phyloP scores from a whole-genome alignment of 148 eudicot species.

The Chenopodium quinoa region DNA sequence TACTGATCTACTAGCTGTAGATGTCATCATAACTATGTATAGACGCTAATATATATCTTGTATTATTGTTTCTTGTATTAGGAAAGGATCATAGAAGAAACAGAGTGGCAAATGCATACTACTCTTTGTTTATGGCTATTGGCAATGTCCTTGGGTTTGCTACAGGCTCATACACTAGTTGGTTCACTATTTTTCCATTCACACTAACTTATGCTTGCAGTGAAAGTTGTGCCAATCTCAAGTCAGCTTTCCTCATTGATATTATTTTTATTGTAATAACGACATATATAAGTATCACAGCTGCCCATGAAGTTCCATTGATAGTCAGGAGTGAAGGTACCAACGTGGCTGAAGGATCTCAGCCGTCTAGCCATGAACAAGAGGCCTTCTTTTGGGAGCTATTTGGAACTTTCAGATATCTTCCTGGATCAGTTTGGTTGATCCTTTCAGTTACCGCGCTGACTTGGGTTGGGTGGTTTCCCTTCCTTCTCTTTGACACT shows the following conservation, averaged over 20 bases:
- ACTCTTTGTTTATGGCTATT: slow-evolving; percentile 91
- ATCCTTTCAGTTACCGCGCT: slow-evolving; percentile 77
- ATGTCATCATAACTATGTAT: not conserved
- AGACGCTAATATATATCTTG: not conserved
- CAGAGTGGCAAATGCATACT: slow-evolving; percentile 98
- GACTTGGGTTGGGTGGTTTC: slow-evolving; percentile 99
- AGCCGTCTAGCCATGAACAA: slow-evolving; percentile 43
- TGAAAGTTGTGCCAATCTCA: slow-evolving; percentile 86
- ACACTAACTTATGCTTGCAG: slow-evolving; percentile 69
- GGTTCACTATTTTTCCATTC: slow-evolving; percentile 77
- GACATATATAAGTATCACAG: slow-evolving; percentile 65
- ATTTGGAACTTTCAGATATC: slow-evolving; percentile 76
- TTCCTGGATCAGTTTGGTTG: slow-evolving; percentile 79
- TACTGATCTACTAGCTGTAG: not conserved
- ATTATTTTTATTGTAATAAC: slow-evolving; percentile 56
- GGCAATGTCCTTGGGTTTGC: slow-evolving; percentile 96
- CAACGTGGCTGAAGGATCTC: slow-evolving; percentile 30
- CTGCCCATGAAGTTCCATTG: slow-evolving; percentile 71
- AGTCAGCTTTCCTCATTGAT: slow-evolving; percentile 64
- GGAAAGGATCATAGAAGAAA: slow-evolving; percentile 90
- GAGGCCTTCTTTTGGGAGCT: slow-evolving; percentile 97
- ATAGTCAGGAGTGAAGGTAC: slow-evolving; percentile 27
- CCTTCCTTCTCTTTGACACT: slow-evolving; percentile 91
- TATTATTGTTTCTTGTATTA: slow-evolving; percentile 26
- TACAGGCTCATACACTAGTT: slow-evolving; percentile 80